Evolutionary conservation across 2,329 filamentous ascomycete genomes (phyloP).

Genomic region (Juglanconis juglandina): DNA sequence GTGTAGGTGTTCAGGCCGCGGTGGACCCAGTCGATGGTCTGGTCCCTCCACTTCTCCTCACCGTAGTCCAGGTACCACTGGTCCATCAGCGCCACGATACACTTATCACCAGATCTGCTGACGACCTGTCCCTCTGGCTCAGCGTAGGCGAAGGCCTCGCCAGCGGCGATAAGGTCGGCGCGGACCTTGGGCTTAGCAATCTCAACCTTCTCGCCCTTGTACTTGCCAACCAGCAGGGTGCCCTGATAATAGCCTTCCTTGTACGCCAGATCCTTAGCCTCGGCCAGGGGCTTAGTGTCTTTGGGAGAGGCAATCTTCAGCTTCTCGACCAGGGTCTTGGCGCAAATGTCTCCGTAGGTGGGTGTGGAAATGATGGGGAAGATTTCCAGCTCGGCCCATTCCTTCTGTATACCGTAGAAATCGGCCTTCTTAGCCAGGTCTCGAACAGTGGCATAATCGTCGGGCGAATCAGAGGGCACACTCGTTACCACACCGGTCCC

Average conservation of each 20-base stretch:
- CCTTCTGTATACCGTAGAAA: conserved; percentile 93
- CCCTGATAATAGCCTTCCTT: conserved; percentile 98
- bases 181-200: conserved; percentile 82
- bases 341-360: conserved; percentile 79
- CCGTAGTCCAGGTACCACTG: conserved; percentile 99
- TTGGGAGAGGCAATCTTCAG: conserved; percentile 97
- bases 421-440: conserved; percentile 94
- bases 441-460: conserved; percentile 85
- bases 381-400: conserved; percentile 91
- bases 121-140: conserved; percentile 90
- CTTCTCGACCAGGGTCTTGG: conserved; percentile 79
- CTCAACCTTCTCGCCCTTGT: conserved; percentile 82
- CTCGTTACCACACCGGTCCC: conserved; percentile 95
- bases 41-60: conserved; percentile 79
- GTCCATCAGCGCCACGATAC: conserved; percentile 87
- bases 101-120: conserved; percentile 85
- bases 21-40: conserved; percentile 69
- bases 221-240: conserved; percentile 78
- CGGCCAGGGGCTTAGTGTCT: conserved; percentile 82
- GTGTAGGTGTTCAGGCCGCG: conserved; percentile 77
- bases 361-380: conserved; percentile 87
- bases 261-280: conserved; percentile 95
- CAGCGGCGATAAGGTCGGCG: conserved; percentile 69
- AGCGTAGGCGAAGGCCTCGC: conserved; percentile 84
- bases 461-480: conserved; percentile 91